Conservation (phyloP, 805 yeast species). For the Candida yuanshanica region DNA sequence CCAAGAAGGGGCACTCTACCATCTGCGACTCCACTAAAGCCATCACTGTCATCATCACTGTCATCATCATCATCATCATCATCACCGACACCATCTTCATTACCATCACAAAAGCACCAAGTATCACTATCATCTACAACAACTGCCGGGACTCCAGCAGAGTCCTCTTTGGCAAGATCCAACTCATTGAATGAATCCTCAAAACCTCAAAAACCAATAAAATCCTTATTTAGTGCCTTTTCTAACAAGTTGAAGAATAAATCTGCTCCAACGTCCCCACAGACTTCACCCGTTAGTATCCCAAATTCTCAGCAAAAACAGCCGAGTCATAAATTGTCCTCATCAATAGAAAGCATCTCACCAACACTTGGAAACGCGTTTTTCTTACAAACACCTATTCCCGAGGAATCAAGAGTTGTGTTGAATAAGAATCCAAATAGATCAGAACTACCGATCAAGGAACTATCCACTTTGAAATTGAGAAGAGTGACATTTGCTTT, state of each 20-base stretch:
- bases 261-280: slow-evolving; percentile 16
- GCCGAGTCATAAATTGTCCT: slow-evolving; percentile 1
- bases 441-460: slow-evolving; percentile 28
- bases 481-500: slow-evolving; percentile 74
- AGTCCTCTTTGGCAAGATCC: slow-evolving; percentile 13
- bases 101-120: not conserved
- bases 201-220: slow-evolving; percentile 19
- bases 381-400: not conserved
- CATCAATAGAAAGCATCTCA: slow-evolving; percentile 13
- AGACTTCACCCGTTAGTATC: slow-evolving; percentile 14
- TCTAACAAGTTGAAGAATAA: slow-evolving; percentile 23
- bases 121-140: not conserved
- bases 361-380: slow-evolving; percentile 9
- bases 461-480: slow-evolving; percentile 30
- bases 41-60: not conserved
- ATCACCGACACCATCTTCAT: no score
- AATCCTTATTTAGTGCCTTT: slow-evolving; percentile 26
- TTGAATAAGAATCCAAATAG: slow-evolving; percentile 41
- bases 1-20: slow-evolving; percentile 8
- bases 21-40: not conserved
- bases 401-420: slow-evolving; percentile 28
- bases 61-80: not conserved
- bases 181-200: slow-evolving; percentile 11
- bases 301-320: slow-evolving; percentile 6
- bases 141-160: not conserved